A percentile compares a stretch with the other conserved stretches of the same genome.
phyloP scores from a whole-genome alignment of 192 early-diverging fungal genomes.

The Backusella macrospora region DNA sequence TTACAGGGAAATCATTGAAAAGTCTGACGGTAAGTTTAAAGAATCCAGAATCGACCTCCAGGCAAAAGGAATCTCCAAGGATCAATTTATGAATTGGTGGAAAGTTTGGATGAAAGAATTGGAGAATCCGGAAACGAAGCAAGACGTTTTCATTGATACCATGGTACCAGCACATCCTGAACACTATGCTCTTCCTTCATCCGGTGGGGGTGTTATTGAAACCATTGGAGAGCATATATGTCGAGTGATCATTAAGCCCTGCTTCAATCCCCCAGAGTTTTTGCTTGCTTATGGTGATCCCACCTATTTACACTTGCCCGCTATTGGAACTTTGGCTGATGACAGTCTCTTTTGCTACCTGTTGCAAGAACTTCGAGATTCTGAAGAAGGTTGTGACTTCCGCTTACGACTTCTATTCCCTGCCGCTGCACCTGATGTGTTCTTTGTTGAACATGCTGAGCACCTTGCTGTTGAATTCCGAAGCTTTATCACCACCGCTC shows the following conservation, averaged over 20 bases:
- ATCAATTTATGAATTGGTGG: background rate
- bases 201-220: background rate
- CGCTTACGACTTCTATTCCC: background rate
- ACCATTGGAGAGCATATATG: background rate
- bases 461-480: constrained; percentile 14
- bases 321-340: background rate
- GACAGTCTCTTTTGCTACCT: background rate
- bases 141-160: background rate
- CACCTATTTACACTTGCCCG: background rate
- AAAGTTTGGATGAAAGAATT: background rate
- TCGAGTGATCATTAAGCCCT: background rate
- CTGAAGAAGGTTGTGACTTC: background rate
- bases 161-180: background rate
- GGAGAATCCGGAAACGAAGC: background rate
- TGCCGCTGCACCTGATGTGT: constrained; percentile 1
- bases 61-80: background rate
- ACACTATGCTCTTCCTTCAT: background rate
- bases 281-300: background rate
- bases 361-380: background rate
- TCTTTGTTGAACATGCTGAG: constrained; percentile 10
- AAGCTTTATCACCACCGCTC: constrained; percentile 4
- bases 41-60: background rate
- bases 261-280: background rate
- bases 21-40: background rate
- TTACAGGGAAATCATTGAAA: background rate